Evolutionary conservation across 2,329 filamentous ascomycete species (phyloP), one percentile per base, ranked within the genome.

Genomic region (Fusarium secorum): DNA sequence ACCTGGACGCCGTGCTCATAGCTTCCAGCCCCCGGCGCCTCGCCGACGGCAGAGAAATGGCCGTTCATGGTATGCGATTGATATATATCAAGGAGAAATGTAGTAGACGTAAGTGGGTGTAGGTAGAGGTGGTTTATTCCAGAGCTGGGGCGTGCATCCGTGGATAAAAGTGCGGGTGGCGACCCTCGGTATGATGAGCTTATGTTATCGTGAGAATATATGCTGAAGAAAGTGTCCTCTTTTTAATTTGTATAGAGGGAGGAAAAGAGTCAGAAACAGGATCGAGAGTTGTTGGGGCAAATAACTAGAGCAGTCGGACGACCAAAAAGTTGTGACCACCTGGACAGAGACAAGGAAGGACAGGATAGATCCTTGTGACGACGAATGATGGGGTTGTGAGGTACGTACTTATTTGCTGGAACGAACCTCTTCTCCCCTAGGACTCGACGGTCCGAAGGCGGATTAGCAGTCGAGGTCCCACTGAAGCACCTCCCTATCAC

Each of bases 1-100:
- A 99, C 94, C 83, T 99, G 96, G 78, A 98, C 93, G 79, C 96
- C 96, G 88, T 97, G 93, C 78, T 94, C 93, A 81, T 95, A 98
- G 72, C 90, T 86, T 79, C 89, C 86, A 74, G 87, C 85, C 70
- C 85, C 83, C 77, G 89, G 86, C 83, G 86, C 85, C 67, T 90
- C 86, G 84, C 91, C 91, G 79, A 93, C 89, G 60, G 88, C 85
- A 75, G 92, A 91, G 82, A 95, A 94, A 81, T 95, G 92, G 80
- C 91, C 90, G 83, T 96, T 97, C 89, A 94, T 91, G 73, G 68
- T 81, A 42, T 64, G 79, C 72, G 75, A 65, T 64, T 60, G 54
- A 10, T 63, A 44, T 56, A 60, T 69, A 60, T 60, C 54, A 60
- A 57, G 39, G 61, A 58, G 59, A 36, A 36, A 36, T 32, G 15